Percentiles rank a stretch among this genome's conserved stretches.
Evolutionary conservation across 257 asterid genomes (phyloP).

Genomic region (Penstemon barbatus): DNA sequence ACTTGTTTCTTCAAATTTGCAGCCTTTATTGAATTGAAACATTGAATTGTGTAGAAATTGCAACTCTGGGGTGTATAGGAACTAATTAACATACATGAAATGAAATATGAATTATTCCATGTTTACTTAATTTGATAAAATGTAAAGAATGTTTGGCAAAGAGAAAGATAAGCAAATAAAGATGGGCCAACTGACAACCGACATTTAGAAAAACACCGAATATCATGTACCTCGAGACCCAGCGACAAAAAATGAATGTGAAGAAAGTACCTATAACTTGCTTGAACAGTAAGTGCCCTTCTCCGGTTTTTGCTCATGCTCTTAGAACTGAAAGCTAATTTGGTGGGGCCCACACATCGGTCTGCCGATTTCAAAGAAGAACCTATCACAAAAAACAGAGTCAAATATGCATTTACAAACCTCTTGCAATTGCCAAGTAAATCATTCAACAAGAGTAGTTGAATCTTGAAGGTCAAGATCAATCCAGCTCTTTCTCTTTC

Average conservation of each 20-base stretch:
- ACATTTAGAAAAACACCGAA: not conserved
- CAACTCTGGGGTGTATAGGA: not conserved
- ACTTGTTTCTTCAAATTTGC: too few species aligned
- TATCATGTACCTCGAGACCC: slow-evolving; percentile 16
- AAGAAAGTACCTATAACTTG: slow-evolving; percentile 54
- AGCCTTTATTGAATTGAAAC: not conserved
- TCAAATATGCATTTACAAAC: not conserved
- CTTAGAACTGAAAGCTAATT: slow-evolving; percentile 44
- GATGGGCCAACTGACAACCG: slow-evolving; percentile 1
- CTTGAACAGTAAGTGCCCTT: slow-evolving; percentile 51
- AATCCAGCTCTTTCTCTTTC: not conserved
- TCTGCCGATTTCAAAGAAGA: slow-evolving; percentile 44
- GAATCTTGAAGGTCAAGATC: not conserved
- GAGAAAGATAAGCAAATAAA: not conserved
- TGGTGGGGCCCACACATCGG: slow-evolving; percentile 41
- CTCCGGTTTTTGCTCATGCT: slow-evolving; percentile 41
- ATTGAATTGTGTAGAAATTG: not conserved
- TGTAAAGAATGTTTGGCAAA: not conserved
- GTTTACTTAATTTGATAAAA: not conserved
- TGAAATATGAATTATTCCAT: not conserved
- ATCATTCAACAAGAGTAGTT: not conserved
- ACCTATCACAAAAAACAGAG: slow-evolving; percentile 31
- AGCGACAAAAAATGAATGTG: not conserved
- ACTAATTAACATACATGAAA: slow-evolving; percentile 2
- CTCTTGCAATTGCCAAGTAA: not conserved